These are phyloP conservation scores for Eudorina sp. DNA, from an alignment of 139 green algal species.

Conservation along the genomic window DNA sequence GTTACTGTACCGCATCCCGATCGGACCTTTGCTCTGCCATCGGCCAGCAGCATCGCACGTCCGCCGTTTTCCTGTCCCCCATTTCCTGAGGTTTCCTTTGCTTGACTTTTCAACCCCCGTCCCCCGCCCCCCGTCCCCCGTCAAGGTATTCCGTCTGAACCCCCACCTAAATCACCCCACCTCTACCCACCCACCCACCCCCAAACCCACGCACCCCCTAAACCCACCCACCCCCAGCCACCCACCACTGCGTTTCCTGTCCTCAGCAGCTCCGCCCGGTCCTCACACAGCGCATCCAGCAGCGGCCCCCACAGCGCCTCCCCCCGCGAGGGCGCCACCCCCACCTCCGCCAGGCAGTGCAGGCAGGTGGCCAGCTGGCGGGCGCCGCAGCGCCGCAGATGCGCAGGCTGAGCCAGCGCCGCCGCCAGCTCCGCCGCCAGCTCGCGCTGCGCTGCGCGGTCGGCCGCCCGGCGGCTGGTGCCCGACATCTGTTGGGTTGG, in stretches of 20 bases:
- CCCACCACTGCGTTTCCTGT: constrained; percentile 2
- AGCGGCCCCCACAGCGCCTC: background rate
- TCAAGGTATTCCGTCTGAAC: no score
- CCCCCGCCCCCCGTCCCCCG: no score
- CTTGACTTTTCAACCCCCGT: no score
- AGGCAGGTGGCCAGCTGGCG: constrained; percentile 29
- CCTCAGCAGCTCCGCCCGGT: background rate
- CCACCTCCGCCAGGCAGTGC: background rate
- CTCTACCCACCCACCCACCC: background rate
- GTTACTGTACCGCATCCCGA: no score
- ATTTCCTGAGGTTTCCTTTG: no score
- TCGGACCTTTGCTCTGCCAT: no score
- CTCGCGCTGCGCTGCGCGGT: background rate
- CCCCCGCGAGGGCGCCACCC: background rate
- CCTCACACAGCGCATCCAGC: constrained; percentile 6
- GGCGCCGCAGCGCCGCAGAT: background rate
- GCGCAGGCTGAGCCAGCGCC: background rate
- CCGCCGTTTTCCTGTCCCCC: no score
- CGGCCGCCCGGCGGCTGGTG: background rate
- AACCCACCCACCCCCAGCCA: background rate
- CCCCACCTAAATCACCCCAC: no score
- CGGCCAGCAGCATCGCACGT: no score
- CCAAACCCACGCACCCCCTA: background rate
- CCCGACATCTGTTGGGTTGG: background rate
- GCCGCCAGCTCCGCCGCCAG: background rate